Base-by-base conservation (phyloP, 192 early-diverging fungal genomes). In the Entophlyctis luteolus region DNA sequence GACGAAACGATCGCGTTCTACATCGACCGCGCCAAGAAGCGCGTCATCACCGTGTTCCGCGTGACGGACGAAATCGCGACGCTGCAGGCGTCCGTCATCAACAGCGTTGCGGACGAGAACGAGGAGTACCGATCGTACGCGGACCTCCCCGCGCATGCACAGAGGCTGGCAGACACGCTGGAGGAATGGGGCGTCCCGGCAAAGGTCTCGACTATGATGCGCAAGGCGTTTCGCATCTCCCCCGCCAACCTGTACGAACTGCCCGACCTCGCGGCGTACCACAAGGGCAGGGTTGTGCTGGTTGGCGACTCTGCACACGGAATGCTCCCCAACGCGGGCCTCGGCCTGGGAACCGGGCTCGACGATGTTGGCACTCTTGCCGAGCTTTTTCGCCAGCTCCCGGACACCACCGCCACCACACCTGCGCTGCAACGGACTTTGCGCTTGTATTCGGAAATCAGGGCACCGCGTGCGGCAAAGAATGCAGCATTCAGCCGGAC, bases 291-390 rank as follows among this genome's bases (percentile, higher is more conserved):
- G 14, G 57, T 60, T 14, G 35, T 69, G 1, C 47, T 69, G 8
- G 4, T 69, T 22, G 67, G 67, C 2, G 67, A 69, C 59, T 29
- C 67, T 0, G 73, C 68, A 35, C 73, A 75, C 57, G 62, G 62
- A 23, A 75, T 70, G 60, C 25, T 56, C 25, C 73, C 73, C 5
- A 48, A 71, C 55, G 72, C 73, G 27, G 73, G 73, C 18, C 70
- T 68, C 20, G 73, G 73, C 28, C 47, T 48, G 31, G 55, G 38
- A 20, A 36, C 58, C 5, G 69, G 62, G 5, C 49, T 75, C 22
- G 73, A 72, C 32, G 73, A 75, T 45, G 67, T 53, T 23, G 73
- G 69, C 14, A 54, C 67, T 2, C 54, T 75, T 1, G 28, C 48
- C 4, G 68, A 72, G 36, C 55, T 75, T 12, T 31, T 69, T 23